Evolutionary conservation across 257 asterid species (phyloP).

Genomic region (Solanum bukasovii): DNA sequence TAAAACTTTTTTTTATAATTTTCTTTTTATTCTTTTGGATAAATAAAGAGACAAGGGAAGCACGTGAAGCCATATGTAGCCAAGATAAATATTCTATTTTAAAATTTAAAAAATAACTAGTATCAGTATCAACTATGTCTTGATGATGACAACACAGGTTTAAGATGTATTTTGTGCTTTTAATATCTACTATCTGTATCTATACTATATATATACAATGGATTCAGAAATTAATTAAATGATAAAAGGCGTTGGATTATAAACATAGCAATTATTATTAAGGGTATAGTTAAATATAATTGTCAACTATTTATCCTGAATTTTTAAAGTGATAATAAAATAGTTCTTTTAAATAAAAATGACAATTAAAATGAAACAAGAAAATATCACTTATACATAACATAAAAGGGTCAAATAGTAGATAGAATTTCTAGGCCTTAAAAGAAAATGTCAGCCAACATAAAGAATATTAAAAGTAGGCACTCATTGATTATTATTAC

Average conservation of each 20-base stretch:
- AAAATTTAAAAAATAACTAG: neutral
- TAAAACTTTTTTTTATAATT: no score
- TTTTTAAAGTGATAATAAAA: neutral
- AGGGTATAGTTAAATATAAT: neutral
- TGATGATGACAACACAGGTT: neutral
- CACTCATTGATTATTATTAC: no score
- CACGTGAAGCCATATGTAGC: neutral
- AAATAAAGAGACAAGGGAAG: neutral
- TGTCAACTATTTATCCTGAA: neutral
- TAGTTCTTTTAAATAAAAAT: no score
- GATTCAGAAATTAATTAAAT: neutral
- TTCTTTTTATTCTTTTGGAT: neutral
- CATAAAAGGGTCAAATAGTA: neutral
- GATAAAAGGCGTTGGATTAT: neutral
- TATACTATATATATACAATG: no score
- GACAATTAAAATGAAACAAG: no score
- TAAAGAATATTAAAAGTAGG: neutral
- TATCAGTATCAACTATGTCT: neutral
- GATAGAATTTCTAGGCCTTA: neutral
- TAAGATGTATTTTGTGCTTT: neutral
- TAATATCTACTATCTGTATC: neutral
- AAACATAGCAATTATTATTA: no score
- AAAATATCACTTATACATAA: neutral
- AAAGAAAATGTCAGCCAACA: neutral
- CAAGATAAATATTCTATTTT: neutral